phyloP scores from a whole-genome alignment of 805 yeast genomes.

The Torulaspora gathmanii region DNA sequence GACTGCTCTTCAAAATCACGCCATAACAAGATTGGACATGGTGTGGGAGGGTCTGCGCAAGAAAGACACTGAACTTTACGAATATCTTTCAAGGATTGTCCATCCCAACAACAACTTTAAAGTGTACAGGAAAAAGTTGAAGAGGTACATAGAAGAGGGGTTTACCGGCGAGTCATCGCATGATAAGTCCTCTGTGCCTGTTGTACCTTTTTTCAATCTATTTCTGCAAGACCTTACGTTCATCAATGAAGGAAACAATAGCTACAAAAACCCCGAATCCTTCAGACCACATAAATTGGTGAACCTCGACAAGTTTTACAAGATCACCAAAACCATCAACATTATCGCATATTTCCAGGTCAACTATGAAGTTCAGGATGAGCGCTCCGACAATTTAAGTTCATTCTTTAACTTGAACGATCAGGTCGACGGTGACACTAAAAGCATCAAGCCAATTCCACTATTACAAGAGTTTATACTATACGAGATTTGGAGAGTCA shows the following conservation, averaged over 20 bases:
- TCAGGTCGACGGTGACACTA: constrained; percentile 28
- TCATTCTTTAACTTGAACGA: constrained; percentile 29
- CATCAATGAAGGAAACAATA: constrained; percentile 76
- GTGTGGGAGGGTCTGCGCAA: constrained; percentile 56
- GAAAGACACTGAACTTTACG: constrained; percentile 58
- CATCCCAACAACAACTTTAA: constrained; percentile 72
- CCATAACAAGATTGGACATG: constrained; percentile 55
- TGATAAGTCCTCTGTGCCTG: constrained; percentile 43
- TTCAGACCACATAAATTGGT: constrained; percentile 48
- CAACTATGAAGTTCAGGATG: constrained; percentile 40
- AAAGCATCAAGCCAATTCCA: constrained; percentile 33
- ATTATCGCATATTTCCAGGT: constrained; percentile 67
- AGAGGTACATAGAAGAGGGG: constrained; percentile 47
- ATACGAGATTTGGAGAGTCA: constrained; percentile 65
- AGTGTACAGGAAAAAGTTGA: constrained; percentile 60
- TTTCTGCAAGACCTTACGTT: constrained; percentile 76
- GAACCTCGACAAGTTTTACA: constrained; percentile 69
- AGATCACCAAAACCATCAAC: constrained; percentile 59
- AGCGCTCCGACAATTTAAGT: constrained; percentile 21
- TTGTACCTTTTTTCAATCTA: constrained; percentile 71
- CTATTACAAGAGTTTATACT: constrained; percentile 49
- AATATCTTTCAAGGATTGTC: constrained; percentile 59
- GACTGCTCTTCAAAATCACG: constrained; percentile 69
- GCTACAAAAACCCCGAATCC: constrained; percentile 54
- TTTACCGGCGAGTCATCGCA: constrained; percentile 7